phyloP scores from a whole-genome alignment of 1,139 yeast genomes.

The Protomyces inouyei region DNA sequence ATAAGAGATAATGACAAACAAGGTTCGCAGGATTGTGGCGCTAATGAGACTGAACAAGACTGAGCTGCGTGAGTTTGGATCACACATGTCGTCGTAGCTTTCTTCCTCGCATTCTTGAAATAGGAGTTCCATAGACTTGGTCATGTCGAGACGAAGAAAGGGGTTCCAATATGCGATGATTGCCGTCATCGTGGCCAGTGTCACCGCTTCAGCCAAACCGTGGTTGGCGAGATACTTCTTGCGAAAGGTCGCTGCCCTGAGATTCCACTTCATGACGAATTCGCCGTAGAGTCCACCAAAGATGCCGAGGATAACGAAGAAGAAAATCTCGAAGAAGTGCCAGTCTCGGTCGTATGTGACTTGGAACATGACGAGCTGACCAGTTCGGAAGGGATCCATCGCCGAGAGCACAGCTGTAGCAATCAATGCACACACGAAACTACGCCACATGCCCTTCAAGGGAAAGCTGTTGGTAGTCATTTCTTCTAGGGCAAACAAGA shows the following conservation, averaged over 20 bases:
- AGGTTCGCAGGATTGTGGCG: conserved; percentile 70
- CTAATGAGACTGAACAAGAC: conserved; percentile 51
- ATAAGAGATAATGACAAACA: conserved; percentile 74
- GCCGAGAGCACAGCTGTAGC: conserved; percentile 66
- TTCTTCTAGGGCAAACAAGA: conserved; percentile 66
- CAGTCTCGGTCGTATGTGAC: conserved; percentile 80
- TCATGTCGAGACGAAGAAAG: conserved; percentile 82
- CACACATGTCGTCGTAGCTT: conserved; percentile 36
- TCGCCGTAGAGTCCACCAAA: conserved; percentile 93
- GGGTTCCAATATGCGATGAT: conserved; percentile 76
- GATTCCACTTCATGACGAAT: conserved; percentile 69
- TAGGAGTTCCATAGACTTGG: conserved; percentile 84
- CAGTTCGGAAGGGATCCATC: conserved; percentile 87
- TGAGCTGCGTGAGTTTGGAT: conserved; percentile 30
- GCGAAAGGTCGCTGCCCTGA: conserved; percentile 72
- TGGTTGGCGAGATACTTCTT: conserved; percentile 56
- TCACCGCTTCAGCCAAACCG: conserved; percentile 66
- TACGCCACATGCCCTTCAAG: conserved; percentile 78
- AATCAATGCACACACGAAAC: conserved; percentile 82
- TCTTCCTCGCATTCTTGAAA: conserved; percentile 75
- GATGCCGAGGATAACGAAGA: conserved; percentile 70
- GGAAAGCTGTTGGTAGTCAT: conserved; percentile 65
- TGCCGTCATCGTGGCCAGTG: conserved; percentile 67
- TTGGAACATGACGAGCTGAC: conserved; percentile 87
- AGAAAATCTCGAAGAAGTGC: conserved; percentile 80